Evolutionary conservation across 1,139 yeast species (phyloP).

Genomic region (Sugiyamaella pinicola): DNA sequence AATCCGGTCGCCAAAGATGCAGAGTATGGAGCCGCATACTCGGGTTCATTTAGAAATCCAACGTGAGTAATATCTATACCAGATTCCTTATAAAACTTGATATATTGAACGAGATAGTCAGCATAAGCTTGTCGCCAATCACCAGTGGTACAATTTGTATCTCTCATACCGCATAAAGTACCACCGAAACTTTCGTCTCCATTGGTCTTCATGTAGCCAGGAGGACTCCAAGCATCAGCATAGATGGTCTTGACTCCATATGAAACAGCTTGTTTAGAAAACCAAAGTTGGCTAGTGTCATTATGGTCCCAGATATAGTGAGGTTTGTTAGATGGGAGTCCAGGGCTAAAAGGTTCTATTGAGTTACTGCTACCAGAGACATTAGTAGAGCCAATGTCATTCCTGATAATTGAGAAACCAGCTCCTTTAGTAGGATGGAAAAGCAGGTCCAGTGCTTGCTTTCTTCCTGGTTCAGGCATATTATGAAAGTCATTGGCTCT

Average conservation of each 20-base stretch:
- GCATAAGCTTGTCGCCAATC: constrained; percentile 23
- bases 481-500: constrained; percentile 15
- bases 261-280: constrained; percentile 18
- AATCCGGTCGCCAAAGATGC: constrained; percentile 15
- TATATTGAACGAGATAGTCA: constrained; percentile 20
- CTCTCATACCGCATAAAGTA: constrained; percentile 19
- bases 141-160: constrained; percentile 15
- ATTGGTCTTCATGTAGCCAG: constrained; percentile 29
- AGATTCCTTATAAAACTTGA: constrained; percentile 17
- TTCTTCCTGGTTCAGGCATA: constrained; percentile 9
- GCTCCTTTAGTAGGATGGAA: constrained; percentile 17
- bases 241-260: constrained; percentile 17
- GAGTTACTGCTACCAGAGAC: constrained; percentile 13
- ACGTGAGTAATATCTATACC: constrained; percentile 18
- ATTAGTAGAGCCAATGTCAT: constrained; percentile 17
- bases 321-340: constrained; percentile 11
- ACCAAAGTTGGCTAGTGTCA: constrained; percentile 18
- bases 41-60: constrained; percentile 20
- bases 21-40: constrained; percentile 13
- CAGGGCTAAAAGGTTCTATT: constrained; percentile 20
- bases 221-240: constrained; percentile 30
- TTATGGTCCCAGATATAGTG: constrained; percentile 16
- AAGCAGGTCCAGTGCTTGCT: constrained; percentile 11
- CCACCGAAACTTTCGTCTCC: constrained; percentile 19
- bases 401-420: constrained; percentile 19